Percentiles rank a stretch among this genome's conserved stretches.
Evolutionary conservation across 2,329 filamentous ascomycete species (phyloP).

Genomic region (Sarocladium oryzae): DNA sequence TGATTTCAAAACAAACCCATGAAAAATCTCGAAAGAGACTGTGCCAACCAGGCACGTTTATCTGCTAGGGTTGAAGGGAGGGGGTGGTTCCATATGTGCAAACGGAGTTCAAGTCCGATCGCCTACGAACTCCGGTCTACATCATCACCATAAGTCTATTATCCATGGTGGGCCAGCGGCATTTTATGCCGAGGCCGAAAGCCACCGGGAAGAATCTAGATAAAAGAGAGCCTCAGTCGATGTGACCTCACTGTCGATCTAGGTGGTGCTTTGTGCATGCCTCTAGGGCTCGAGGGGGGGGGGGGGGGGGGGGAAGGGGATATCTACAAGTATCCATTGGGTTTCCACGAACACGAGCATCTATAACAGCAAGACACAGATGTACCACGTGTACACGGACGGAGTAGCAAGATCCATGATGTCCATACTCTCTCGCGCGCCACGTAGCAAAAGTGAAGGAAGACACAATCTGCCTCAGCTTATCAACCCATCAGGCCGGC

Average conservation of each 20-base stretch:
- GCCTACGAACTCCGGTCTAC: not conserved
- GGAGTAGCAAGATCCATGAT: too few species aligned
- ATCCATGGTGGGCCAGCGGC: not conserved
- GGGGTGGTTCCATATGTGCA: not conserved
- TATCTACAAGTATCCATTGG: too few species aligned
- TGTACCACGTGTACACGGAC: too few species aligned
- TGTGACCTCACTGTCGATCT: not conserved
- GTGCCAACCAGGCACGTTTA: not conserved
- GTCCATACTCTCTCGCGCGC: too few species aligned
- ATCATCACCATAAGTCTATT: too few species aligned
- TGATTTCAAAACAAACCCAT: not conserved
- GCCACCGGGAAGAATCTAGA: not conserved
- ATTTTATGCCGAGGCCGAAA: constrained; percentile 3
- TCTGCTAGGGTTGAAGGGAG: not conserved
- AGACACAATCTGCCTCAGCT: too few species aligned
- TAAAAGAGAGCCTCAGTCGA: not conserved
- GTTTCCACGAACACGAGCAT: too few species aligned
- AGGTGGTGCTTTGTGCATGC: not conserved
- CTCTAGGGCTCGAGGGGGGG: too few species aligned
- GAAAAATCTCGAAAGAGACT: not conserved
- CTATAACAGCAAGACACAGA: too few species aligned
- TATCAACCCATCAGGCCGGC: too few species aligned
- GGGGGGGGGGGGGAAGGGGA: too few species aligned
- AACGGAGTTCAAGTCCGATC: not conserved
- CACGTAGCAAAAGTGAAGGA: too few species aligned